Evolutionary conservation across 164 flowering plant genomes (phyloP).

Genomic region (Berberis thunbergii): DNA sequence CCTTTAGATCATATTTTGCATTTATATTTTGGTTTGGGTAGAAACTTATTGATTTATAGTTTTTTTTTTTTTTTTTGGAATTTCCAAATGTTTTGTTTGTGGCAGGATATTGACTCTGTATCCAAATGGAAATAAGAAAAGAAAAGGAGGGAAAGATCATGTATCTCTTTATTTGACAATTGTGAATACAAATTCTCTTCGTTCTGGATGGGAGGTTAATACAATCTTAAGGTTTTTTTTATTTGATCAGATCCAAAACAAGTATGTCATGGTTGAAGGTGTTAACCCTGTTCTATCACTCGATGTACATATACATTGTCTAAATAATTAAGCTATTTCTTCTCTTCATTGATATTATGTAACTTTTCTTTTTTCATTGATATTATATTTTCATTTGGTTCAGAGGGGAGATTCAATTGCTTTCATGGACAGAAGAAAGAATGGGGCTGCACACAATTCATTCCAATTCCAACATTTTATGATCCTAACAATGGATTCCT

Average conservation of each 20-base stretch:
- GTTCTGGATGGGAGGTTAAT: background rate
- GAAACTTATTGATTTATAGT: no score
- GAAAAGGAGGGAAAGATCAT: background rate
- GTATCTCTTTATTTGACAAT: background rate
- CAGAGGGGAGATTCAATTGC: background rate
- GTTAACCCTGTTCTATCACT: no score
- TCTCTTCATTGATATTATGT: no score
- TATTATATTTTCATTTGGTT: background rate
- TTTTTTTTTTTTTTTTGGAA: no score
- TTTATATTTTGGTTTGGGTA: no score
- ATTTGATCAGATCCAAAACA: background rate
- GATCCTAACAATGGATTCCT: conserved; percentile 5
- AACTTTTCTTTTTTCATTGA: no score
- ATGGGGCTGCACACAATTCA: conserved; percentile 1
- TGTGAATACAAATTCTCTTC: background rate
- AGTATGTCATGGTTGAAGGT: background rate
- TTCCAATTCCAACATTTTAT: background rate
- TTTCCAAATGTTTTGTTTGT: no score
- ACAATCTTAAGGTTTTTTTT: background rate
- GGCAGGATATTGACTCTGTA: no score
- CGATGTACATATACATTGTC: no score
- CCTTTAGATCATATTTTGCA: background rate
- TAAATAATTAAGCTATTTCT: no score
- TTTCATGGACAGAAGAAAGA: conserved; percentile 5
- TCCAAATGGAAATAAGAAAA: background rate